phyloP scores from a whole-genome alignment of 2,329 filamentous ascomycete species.

The Cordyceps pruinosa region DNA sequence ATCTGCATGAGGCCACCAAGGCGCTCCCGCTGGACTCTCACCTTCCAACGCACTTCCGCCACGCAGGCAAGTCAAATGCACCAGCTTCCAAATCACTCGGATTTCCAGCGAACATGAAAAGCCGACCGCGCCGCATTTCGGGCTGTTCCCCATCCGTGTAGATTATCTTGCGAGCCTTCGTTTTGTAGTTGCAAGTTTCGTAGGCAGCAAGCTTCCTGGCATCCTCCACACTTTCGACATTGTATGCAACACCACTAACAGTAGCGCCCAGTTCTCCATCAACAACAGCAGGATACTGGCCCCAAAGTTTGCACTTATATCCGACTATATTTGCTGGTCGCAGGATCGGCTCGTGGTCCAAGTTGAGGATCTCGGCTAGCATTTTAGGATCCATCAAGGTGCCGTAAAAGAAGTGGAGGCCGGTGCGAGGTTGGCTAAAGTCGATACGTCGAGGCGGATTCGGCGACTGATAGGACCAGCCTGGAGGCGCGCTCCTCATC shows the following conservation, averaged over 20 bases:
- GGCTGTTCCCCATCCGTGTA: not conserved
- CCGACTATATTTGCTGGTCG: not conserved
- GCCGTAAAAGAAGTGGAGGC: conserved; percentile 1
- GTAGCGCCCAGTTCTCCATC: not conserved
- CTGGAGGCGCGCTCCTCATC: not conserved
- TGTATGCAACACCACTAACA: not conserved
- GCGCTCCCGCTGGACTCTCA: no score
- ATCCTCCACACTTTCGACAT: not conserved
- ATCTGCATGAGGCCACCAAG: no score
- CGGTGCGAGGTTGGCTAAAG: not conserved
- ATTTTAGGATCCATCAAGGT: not conserved
- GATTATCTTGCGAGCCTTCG: not conserved
- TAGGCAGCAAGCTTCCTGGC: not conserved
- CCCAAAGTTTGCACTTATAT: not conserved
- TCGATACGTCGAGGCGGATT: not conserved
- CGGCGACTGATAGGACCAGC: not conserved
- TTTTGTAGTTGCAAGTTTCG: not conserved
- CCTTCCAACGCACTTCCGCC: not conserved
- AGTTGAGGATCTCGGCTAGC: not conserved
- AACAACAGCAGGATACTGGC: not conserved
- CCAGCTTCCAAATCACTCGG: not conserved
- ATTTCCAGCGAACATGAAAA: not conserved
- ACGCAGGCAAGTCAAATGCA: not conserved
- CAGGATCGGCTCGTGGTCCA: not conserved
- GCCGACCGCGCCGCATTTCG: not conserved